Conservation (phyloP, 1,284 basidiomycete genomes). For the Cronartium quercuum region DNA sequence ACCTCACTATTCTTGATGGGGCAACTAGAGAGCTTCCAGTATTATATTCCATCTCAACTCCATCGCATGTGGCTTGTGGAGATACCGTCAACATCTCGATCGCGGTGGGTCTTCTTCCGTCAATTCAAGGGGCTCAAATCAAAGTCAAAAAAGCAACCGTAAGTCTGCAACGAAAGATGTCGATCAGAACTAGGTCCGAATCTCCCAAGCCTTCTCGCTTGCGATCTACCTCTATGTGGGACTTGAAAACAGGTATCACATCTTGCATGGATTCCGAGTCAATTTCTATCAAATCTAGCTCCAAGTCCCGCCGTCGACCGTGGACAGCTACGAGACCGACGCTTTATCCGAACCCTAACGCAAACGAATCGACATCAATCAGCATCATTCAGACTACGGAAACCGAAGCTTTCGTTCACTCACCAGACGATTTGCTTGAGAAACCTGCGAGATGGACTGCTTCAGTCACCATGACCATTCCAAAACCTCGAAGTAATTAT, state of each 20-base stretch:
- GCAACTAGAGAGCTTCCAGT: not conserved
- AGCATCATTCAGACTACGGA: not conserved
- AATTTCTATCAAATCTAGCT: not conserved
- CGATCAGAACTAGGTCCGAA: not conserved
- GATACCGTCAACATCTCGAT: constrained; percentile 1
- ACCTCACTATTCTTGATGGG: constrained; percentile 2
- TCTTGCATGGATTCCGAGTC: not conserved
- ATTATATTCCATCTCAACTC: constrained; percentile 18
- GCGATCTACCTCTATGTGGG: not conserved
- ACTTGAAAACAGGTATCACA: not conserved
- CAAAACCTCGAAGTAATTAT: constrained; percentile 11
- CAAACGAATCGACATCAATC: not conserved
- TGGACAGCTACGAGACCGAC: not conserved
- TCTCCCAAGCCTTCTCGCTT: not conserved
- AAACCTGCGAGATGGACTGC: not conserved
- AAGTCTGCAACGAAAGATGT: not conserved
- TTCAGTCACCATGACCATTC: not conserved
- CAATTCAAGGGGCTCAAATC: not conserved
- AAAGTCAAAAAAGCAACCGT: not conserved
- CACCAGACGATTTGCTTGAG: not conserved
- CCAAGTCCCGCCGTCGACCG: not conserved
- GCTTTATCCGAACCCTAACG: not conserved
- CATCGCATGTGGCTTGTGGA: constrained; percentile 11
- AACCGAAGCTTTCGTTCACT: not conserved
- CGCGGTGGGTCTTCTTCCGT: not conserved